Conservation (phyloP, 768 basidiomycete genomes). For the Russula ochroleuca region DNA sequence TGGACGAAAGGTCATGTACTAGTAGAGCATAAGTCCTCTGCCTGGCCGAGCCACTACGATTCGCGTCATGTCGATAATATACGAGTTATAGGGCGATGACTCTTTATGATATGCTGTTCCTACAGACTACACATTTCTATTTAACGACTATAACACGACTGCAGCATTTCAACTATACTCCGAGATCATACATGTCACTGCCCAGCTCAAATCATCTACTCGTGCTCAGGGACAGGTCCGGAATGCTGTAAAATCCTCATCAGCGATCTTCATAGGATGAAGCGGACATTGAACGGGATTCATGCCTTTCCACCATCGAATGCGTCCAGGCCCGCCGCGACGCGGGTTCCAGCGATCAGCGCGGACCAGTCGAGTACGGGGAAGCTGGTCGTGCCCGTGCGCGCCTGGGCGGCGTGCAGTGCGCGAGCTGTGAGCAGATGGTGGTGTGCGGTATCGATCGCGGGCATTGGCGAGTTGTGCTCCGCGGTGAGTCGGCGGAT, state of each 20-base stretch:
- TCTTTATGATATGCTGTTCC: not conserved
- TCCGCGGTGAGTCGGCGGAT: conserved; percentile 66
- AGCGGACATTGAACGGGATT: not conserved
- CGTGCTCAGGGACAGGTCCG: conserved; percentile 14
- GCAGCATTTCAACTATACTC: not conserved
- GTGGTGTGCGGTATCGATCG: conserved; percentile 66
- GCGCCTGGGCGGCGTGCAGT: conserved; percentile 48
- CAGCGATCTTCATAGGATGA: not conserved
- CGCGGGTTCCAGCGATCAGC: conserved; percentile 70
- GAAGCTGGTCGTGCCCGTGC: conserved; percentile 46
- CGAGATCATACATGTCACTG: not conserved
- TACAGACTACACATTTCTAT: not conserved
- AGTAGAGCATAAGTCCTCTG: too few species aligned
- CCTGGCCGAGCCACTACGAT: too few species aligned
- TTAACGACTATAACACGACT: not conserved
- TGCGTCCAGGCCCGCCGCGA: conserved; percentile 61
- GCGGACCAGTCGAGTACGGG: conserved; percentile 79
- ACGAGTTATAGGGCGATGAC: not conserved
- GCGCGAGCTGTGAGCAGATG: conserved; percentile 78
- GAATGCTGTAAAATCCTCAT: conserved; percentile 1
- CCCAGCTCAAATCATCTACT: not conserved
- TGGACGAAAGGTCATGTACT: too few species aligned
- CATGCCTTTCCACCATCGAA: conserved; percentile 39
- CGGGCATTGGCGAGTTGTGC: conserved; percentile 65
- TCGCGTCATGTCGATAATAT: too few species aligned